Evolutionary conservation across 495 filamentous ascomycete species (phyloP), one percentile per base, ranked within the genome.

Genomic region (Acidomyces sp.): DNA sequence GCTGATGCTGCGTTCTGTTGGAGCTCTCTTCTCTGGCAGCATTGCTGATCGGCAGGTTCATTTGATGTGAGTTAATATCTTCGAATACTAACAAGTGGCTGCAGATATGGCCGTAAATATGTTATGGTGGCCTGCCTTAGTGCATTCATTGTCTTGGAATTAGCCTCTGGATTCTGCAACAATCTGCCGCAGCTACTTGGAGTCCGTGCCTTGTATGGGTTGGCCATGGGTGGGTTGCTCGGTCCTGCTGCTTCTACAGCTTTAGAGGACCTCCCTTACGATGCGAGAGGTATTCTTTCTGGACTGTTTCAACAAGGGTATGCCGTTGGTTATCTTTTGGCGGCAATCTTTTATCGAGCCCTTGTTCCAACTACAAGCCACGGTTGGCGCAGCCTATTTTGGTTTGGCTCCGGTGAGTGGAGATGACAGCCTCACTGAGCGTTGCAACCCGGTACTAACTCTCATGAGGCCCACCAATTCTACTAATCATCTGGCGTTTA

Each of bases 71-170:
- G 12, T 17, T 2, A 13, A 11, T 4, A 3, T 12, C 13, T 20
- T 3, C 12, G 3, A 13, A 6, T 11, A 13, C 15, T 26, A 40
- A 15, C 12, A 38, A 19, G 34, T 40, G 7, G n/a, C n/a, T 10
- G 23, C 6, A 40, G 84, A 26, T 92, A 77, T 54, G 84, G 84
- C 24, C 71, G 84, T 12, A 92, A 86, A 58, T 90, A 81, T 30
- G 43, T 51, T 9, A 41, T 57, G 29, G 44, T 57, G 21, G 37
- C 39, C 37, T 55, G 55, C 26, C 36, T 55, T 7, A 11, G 10
- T 20, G 15, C 42, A 5, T 52, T 57, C 39, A 52, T 57, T 28
- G 35, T 51, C 6, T 40, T 58, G 3, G 55, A 58, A 27, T 39
- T 58, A 4, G 53, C 24, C 13, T 45, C 55, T 11, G 55, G 53